Percentiles rank a stretch among this genome's conserved stretches.
These are phyloP conservation scores for Diaporthe aspalathi DNA, from an alignment of 2,329 filamentous ascomycete genomes.

Conservation along the genomic window DNA sequence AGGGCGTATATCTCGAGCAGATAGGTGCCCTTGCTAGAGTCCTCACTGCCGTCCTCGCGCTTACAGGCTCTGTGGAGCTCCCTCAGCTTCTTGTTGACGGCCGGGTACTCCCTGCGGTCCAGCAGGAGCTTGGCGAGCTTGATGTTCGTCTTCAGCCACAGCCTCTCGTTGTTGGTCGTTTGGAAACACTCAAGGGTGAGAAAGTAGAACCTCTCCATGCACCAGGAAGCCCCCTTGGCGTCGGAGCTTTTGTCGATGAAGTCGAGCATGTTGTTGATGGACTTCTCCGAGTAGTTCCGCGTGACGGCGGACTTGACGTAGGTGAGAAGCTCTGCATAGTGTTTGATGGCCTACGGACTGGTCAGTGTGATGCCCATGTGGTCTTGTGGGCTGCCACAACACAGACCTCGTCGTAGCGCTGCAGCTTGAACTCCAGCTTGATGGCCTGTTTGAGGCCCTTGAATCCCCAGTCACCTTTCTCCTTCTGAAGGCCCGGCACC, in stretches of 20 bases:
- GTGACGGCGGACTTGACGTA: slow-evolving; percentile 98
- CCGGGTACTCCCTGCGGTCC: slow-evolving; percentile 87
- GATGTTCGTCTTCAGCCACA: slow-evolving; percentile 98
- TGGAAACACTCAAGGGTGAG: slow-evolving; percentile 95
- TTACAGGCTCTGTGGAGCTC: slow-evolving; percentile 93
- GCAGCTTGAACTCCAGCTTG: slow-evolving; percentile 94
- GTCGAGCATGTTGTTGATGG: slow-evolving; percentile 99
- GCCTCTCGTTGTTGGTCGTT: slow-evolving; percentile 94
- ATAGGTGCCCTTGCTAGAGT: slow-evolving; percentile 96
- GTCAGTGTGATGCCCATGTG: slow-evolving; percentile 36
- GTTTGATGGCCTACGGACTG: slow-evolving; percentile 78
- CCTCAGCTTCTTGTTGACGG: slow-evolving; percentile 83
- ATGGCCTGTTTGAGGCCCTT: slow-evolving; percentile 98
- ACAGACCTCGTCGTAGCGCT: slow-evolving; percentile 81
- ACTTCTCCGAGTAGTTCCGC: slow-evolving; percentile 98
- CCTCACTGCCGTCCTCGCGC: slow-evolving; percentile 85
- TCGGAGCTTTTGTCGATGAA: slow-evolving; percentile 92
- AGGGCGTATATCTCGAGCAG: slow-evolving; percentile 94
- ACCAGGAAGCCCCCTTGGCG: slow-evolving; percentile 77
- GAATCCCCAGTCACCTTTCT: slow-evolving; percentile 99
- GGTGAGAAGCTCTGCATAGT: slow-evolving; percentile 94
- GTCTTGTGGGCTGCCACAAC: slow-evolving; percentile 26
- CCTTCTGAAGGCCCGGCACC: slow-evolving; percentile 83
- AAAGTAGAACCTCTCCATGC: slow-evolving; percentile 96
- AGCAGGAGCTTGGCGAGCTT: slow-evolving; percentile 93